Conservation (phyloP, 2,329 filamentous ascomycete species). For the Hymenoscyphus infarciens region DNA sequence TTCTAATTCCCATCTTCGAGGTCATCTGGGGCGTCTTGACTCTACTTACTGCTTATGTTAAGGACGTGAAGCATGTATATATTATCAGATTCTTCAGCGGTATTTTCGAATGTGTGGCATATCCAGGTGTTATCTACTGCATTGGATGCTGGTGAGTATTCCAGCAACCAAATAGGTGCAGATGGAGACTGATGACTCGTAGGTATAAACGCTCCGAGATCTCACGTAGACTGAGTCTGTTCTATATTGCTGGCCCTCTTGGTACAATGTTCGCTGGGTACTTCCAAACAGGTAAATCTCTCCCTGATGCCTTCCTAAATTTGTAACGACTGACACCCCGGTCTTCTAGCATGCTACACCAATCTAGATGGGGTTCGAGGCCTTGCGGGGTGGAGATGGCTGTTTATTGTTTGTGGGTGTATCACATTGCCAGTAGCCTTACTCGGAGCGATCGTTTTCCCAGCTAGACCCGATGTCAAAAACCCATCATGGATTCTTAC, state of each 20-base stretch:
- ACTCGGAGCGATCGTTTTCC: constrained; percentile 13
- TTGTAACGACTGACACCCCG: no score
- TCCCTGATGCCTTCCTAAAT: no score
- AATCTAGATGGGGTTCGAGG: constrained; percentile 28
- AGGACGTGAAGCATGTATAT: constrained; percentile 34
- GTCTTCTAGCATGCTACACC: constrained; percentile 23
- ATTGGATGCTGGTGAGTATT: constrained; percentile 48
- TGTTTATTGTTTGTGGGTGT: constrained; percentile 32
- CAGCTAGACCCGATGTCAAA: constrained; percentile 10
- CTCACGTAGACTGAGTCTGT: constrained; percentile 53
- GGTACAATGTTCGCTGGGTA: constrained; percentile 28
- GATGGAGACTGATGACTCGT: no score
- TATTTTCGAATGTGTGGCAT: constrained; percentile 41
- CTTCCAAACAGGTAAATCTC: constrained; percentile 19
- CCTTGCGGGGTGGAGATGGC: constrained; percentile 31
- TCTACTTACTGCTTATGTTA: constrained; percentile 9
- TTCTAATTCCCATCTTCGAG: constrained; percentile 12
- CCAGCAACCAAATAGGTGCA: no score
- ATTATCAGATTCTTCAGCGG: constrained; percentile 42
- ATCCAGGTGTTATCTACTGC: constrained; percentile 51
- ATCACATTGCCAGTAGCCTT: constrained; percentile 24
- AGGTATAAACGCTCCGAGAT: constrained; percentile 54
- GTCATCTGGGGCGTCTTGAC: constrained; percentile 13
- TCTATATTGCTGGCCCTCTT: constrained; percentile 55
- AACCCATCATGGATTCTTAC: constrained; percentile 16